Evolutionary conservation across 495 filamentous ascomycete species (phyloP).

Genomic region (Venustampulla echinocandica): DNA sequence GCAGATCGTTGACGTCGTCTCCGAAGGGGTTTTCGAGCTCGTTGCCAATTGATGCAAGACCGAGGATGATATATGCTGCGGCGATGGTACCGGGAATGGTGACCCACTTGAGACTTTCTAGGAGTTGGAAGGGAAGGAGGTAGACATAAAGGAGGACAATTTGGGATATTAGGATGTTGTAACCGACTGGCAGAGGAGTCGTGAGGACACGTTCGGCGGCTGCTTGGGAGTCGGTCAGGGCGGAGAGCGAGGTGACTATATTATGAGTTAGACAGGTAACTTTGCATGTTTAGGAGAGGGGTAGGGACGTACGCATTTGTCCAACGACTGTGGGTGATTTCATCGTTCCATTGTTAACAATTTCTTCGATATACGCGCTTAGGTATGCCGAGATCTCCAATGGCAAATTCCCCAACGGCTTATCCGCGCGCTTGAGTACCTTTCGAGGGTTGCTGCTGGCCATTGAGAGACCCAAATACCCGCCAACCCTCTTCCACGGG

Average conservation of each 20-base stretch:
- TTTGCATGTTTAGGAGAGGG: too few relatives aligned
- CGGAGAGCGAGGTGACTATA: constrained; percentile 36
- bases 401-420: constrained; percentile 63
- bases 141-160: constrained; percentile 85
- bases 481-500: constrained; percentile 52
- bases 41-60: constrained; percentile 74
- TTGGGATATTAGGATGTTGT: constrained; percentile 77
- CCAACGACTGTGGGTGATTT: constrained; percentile 24
- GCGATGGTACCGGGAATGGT: constrained; percentile 78
- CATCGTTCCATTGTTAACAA: constrained; percentile 46
- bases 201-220: constrained; percentile 75
- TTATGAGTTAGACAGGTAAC: not conserved
- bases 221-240: constrained; percentile 64
- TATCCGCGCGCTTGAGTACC: constrained; percentile 54
- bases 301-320: constrained; percentile 16
- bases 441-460: constrained; percentile 67
- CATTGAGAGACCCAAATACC: constrained; percentile 63
- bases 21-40: constrained; percentile 91
- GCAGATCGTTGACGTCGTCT: constrained; percentile 77
- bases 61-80: constrained; percentile 80
- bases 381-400: constrained; percentile 71
- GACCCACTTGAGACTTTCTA: constrained; percentile 52
- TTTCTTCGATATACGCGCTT: constrained; percentile 53
- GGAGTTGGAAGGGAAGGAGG: constrained; percentile 78
- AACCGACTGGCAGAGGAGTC: constrained; percentile 77